phyloP scores from a whole-genome alignment of 2,329 filamentous ascomycete species.

The Teratosphaeria viscida region DNA sequence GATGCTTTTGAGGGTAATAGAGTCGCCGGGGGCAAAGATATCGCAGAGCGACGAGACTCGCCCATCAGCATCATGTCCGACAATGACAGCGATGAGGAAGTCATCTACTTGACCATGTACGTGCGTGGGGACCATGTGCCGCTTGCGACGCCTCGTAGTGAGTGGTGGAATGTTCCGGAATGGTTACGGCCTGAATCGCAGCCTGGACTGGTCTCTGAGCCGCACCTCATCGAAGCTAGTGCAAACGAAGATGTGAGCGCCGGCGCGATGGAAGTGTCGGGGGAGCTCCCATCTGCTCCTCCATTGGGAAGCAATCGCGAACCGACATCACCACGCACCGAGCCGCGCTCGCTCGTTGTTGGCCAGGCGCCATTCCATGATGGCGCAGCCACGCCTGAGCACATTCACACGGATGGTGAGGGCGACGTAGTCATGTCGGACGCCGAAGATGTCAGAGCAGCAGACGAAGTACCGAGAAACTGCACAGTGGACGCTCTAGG shows the following conservation, averaged over 20 bases:
- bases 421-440: conserved; percentile 23
- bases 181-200: not conserved
- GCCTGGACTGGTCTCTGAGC: not conserved
- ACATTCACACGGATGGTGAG: conserved; percentile 29
- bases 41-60: conserved; percentile 9
- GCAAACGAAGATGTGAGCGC: not conserved
- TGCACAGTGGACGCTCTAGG: conserved; percentile 40
- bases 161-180: not conserved
- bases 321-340: not conserved
- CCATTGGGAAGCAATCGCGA: not conserved
- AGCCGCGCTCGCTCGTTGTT: not conserved
- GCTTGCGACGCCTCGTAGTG: not conserved
- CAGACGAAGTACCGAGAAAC: not conserved
- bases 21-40: not conserved
- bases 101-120: conserved; percentile 18
- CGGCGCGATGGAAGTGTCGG: not conserved
- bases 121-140: conserved; percentile 10
- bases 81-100: conserved; percentile 8
- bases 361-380: not conserved
- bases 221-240: not conserved
- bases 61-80: conserved; percentile 10
- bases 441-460: conserved; percentile 9
- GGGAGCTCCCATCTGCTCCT: conserved; percentile 1
- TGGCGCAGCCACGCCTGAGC: conserved; percentile 3
- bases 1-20: conserved; percentile 27